A percentile compares a stretch with the other conserved stretches of the same genome.
Evolutionary conservation across 2,329 filamentous ascomycete species (phyloP).

Genomic region (Alternaria solani): DNA sequence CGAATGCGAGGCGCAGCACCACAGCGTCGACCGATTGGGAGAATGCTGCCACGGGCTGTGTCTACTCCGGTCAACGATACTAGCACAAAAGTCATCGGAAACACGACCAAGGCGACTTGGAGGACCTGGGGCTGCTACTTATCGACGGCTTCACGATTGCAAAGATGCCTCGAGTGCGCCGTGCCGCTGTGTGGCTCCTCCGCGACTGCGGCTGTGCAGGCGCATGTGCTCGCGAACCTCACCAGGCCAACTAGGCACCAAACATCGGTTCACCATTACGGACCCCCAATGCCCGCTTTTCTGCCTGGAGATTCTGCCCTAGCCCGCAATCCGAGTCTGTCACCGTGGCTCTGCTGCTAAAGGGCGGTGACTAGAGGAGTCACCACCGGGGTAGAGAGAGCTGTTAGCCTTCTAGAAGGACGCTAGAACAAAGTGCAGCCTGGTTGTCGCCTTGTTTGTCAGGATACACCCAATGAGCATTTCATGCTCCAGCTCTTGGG

Average conservation of each 20-base stretch:
- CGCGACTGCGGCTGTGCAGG: constrained; percentile 39
- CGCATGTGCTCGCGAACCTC: constrained; percentile 21
- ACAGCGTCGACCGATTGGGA: constrained; percentile 16
- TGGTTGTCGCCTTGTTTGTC: constrained; percentile 37
- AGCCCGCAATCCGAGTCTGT: constrained; percentile 29
- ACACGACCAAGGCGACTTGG: constrained; percentile 22
- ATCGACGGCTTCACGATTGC: constrained; percentile 29
- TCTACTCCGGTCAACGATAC: constrained; percentile 36
- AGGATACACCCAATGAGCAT: constrained; percentile 32
- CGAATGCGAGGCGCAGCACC: constrained; percentile 34
- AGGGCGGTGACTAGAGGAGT: constrained; percentile 39
- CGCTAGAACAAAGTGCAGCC: constrained; percentile 41
- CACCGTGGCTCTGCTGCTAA: constrained; percentile 38
- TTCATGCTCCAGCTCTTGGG: constrained; percentile 24
- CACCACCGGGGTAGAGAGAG: constrained; percentile 32
- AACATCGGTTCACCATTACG: constrained; percentile 35
- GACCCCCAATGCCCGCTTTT: constrained; percentile 25
- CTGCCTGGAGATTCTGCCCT: constrained; percentile 38
- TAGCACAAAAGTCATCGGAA: constrained; percentile 28
- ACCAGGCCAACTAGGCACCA: constrained; percentile 41
- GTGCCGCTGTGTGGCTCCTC: constrained; percentile 24
- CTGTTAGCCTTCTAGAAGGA: constrained; percentile 29
- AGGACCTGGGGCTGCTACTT: constrained; percentile 38
- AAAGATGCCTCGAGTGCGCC: constrained; percentile 42
- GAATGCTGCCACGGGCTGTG: constrained; percentile 40